phyloP scores from a whole-genome alignment of 148 eudicot genomes.

The Drosera capensis region DNA sequence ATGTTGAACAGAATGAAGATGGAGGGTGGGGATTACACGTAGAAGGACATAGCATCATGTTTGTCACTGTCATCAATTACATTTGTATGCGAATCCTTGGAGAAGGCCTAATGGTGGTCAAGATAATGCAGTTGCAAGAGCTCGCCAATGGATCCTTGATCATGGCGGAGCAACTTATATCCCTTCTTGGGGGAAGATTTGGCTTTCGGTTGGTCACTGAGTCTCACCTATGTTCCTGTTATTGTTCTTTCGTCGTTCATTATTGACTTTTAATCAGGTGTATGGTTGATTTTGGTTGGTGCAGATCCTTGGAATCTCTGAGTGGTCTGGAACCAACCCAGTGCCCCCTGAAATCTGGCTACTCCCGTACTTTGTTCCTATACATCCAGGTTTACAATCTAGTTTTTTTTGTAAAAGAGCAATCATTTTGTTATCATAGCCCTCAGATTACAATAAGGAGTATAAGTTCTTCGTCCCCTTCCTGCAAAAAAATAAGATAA shows the following conservation, averaged over 20 bases:
- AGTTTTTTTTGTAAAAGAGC: too few relatives aligned
- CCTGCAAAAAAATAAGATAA: too few relatives aligned
- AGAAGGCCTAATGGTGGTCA: slow-evolving; percentile 22
- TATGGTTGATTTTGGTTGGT: neutral
- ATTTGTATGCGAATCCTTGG: slow-evolving; percentile 33
- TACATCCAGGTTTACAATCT: too few relatives aligned
- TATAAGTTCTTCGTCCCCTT: too few relatives aligned
- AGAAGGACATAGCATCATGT: slow-evolving; percentile 41
- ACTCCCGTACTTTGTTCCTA: slow-evolving; percentile 19
- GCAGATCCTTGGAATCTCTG: slow-evolving; percentile 32
- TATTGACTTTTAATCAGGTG: neutral
- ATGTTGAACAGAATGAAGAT: slow-evolving; percentile 37
- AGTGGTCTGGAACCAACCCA: slow-evolving; percentile 57
- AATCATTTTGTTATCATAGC: too few relatives aligned
- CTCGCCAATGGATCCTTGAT: slow-evolving; percentile 37
- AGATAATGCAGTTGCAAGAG: slow-evolving; percentile 13
- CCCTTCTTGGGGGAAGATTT: slow-evolving; percentile 60
- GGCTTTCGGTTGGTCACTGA: slow-evolving; percentile 66
- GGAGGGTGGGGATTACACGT: slow-evolving; percentile 69
- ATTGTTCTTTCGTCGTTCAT: neutral
- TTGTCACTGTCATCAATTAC: slow-evolving; percentile 35
- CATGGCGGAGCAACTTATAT: slow-evolving; percentile 35
- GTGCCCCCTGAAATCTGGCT: slow-evolving; percentile 62
- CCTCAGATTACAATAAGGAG: too few relatives aligned
- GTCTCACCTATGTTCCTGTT: neutral